These are phyloP conservation scores for Cardamine chenopodiifolia DNA, from an alignment of 345 rosid genomes.

Conservation along the genomic window DNA sequence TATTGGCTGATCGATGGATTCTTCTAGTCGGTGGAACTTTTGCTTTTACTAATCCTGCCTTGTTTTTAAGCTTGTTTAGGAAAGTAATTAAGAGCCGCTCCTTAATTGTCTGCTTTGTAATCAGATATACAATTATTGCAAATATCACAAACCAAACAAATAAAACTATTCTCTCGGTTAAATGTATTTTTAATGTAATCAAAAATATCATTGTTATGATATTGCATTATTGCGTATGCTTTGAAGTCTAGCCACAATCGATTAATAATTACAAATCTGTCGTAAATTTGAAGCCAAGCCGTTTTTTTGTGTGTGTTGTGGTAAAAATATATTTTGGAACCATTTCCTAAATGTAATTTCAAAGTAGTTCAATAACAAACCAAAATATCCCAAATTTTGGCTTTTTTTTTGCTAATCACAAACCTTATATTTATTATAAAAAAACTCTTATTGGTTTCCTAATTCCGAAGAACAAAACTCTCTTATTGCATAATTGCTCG, in stretches of 20 bases:
- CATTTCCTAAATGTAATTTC: not conserved
- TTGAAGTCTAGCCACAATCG: slow-evolving; percentile 6
- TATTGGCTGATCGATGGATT: slow-evolving; percentile 12
- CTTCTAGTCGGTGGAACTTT: slow-evolving; percentile 6
- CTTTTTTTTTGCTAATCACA: too few species aligned
- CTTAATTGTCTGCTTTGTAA: slow-evolving; percentile 35
- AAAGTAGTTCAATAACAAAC: not conserved
- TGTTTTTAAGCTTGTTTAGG: slow-evolving; percentile 36
- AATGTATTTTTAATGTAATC: slow-evolving; percentile 20
- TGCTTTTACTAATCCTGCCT: slow-evolving; percentile 27
- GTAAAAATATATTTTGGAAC: not conserved
- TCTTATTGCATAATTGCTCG: not conserved
- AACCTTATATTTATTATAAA: not conserved
- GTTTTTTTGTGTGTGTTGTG: not conserved
- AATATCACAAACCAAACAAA: slow-evolving; percentile 7
- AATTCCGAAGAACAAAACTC: too few species aligned
- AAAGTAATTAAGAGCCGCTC: slow-evolving; percentile 39
- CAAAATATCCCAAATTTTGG: not conserved
- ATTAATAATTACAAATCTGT: not conserved
- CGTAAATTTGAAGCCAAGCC: not conserved
- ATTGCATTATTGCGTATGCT: slow-evolving; percentile 22
- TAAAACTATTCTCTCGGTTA: slow-evolving; percentile 15
- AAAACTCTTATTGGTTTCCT: not conserved
- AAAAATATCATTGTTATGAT: slow-evolving; percentile 33
- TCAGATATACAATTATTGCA: slow-evolving; percentile 19